These are phyloP conservation scores for Syzygium oleosum DNA, from an alignment of 345 rosid genomes.

Conservation along the genomic window DNA sequence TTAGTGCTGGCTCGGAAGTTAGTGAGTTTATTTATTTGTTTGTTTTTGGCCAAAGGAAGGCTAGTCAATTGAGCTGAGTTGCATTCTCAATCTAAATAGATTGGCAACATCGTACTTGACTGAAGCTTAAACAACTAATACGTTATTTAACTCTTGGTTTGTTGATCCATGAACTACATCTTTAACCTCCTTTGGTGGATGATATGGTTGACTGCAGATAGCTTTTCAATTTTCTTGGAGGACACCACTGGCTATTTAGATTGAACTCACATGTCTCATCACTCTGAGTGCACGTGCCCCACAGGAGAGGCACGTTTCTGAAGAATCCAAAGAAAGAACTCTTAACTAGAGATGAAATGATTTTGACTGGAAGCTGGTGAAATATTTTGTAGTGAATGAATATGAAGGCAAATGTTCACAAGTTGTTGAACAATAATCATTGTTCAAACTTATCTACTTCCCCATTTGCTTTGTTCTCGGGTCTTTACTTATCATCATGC, in stretches of 20 bases:
- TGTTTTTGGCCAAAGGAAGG: neutral
- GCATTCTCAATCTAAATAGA: neutral
- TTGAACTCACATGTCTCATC: neutral
- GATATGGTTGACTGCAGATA: neutral
- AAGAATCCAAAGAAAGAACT: neutral
- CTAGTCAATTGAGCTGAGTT: neutral
- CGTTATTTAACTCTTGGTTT: neutral
- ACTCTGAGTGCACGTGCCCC: neutral
- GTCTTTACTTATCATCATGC: neutral
- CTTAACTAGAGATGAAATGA: neutral
- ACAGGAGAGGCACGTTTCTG: neutral
- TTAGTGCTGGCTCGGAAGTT: neutral
- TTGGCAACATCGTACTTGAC: neutral
- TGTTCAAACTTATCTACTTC: neutral
- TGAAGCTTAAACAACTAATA: neutral
- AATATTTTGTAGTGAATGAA: neutral
- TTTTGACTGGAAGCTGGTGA: neutral
- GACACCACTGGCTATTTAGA: neutral
- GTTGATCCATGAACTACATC: neutral
- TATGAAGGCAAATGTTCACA: neutral
- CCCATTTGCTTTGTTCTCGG: neutral
- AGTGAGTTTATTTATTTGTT: neutral
- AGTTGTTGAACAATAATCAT: neutral
- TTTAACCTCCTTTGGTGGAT: neutral
- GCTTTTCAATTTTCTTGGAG: neutral